Conservation (phyloP, 2,329 filamentous ascomycete genomes). For the Diaporthe caulivora region DNA sequence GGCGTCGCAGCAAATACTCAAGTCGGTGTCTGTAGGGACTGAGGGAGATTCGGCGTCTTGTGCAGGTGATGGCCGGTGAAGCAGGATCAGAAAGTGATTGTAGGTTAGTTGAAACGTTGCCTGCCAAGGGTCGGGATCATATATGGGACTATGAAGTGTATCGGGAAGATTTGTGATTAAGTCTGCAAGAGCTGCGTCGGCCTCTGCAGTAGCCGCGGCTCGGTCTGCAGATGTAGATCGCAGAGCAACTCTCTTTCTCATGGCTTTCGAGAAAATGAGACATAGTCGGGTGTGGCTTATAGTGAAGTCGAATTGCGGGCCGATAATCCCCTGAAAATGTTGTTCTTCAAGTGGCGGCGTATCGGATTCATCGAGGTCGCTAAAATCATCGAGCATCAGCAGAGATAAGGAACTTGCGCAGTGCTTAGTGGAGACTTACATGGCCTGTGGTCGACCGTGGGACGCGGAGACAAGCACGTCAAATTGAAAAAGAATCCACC, state of each 20-base stretch:
- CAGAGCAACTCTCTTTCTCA: not conserved
- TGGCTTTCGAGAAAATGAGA: slow-evolving; percentile 7
- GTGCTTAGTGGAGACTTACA: not conserved
- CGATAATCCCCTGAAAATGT: not conserved
- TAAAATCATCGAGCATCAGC: not conserved
- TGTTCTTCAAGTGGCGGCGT: not conserved
- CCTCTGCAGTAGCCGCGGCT: not conserved
- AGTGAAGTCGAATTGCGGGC: not conserved
- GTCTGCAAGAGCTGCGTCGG: not conserved
- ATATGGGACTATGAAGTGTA: not conserved
- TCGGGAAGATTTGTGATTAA: not conserved
- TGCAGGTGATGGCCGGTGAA: slow-evolving; percentile 4
- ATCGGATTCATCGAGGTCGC: slow-evolving; percentile 16
- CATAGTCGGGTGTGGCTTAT: not conserved
- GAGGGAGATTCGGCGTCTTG: not conserved
- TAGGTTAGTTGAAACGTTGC: not conserved
- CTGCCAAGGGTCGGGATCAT: not conserved
- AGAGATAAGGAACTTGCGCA: not conserved
- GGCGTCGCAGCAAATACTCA: slow-evolving; percentile 7
- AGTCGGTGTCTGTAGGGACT: slow-evolving; percentile 1
- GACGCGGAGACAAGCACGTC: not conserved
- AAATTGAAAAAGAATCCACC: slow-evolving; percentile 15
- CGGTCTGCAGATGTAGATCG: not conserved
- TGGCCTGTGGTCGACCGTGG: slow-evolving; percentile 9
- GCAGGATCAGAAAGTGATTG: slow-evolving; percentile 9